phyloP scores from a whole-genome alignment of 768 basidiomycete genomes.

The Suillus spraguei region DNA sequence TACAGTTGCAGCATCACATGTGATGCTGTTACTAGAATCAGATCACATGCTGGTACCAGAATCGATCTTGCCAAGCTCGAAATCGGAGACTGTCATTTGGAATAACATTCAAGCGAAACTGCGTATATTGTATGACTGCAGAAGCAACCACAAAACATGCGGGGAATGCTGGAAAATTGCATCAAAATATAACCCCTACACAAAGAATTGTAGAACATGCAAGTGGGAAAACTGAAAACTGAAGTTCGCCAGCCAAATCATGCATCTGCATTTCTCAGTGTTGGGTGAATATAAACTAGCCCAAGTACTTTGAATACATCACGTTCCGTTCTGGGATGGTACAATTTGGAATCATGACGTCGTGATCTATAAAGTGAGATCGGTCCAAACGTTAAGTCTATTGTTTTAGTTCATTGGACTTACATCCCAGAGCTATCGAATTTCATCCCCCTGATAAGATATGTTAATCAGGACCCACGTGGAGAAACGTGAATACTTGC shows the following conservation, averaged over 20 bases:
- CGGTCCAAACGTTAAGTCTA: constrained; percentile 5
- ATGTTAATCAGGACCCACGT: constrained; percentile 4
- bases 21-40: no score
- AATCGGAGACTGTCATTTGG: background rate
- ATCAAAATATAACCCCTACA: background rate
- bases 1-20: background rate
- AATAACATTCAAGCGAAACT: background rate
- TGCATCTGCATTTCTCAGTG: constrained; percentile 69
- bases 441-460: constrained; percentile 62
- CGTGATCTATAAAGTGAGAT: constrained; percentile 47
- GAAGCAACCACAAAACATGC: background rate
- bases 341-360: constrained; percentile 60
- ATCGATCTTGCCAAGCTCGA: background rate
- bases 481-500: constrained; percentile 34
- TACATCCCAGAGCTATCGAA: constrained; percentile 86
- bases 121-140: background rate
- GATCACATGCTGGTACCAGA: background rate
- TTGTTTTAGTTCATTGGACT: constrained; percentile 24
- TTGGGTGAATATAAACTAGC: constrained; percentile 71
- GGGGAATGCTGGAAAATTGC: background rate
- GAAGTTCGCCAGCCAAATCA: constrained; percentile 22
- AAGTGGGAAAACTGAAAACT: background rate
- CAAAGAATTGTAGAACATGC: background rate
- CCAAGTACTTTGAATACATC: constrained; percentile 76
- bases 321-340: constrained; percentile 64